These are phyloP conservation scores for Cryoendolithus antarcticus DNA, from an alignment of 2,329 filamentous ascomycete genomes.

Conservation along the genomic window DNA sequence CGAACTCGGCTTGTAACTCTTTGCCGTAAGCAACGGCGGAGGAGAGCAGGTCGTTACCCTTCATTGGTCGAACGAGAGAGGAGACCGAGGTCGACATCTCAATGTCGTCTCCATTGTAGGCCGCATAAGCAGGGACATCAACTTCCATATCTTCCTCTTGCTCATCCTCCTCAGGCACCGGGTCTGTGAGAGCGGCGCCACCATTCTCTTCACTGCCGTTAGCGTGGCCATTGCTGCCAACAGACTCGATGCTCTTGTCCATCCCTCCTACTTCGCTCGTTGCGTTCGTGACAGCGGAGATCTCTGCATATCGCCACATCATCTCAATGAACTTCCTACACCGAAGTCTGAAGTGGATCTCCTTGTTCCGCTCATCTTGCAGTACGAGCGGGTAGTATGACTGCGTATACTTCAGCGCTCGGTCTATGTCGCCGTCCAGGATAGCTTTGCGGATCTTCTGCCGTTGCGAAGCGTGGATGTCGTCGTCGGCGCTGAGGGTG, in stretches of 20 bases:
- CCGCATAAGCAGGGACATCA: no score
- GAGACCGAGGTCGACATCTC: slow-evolving; percentile 23
- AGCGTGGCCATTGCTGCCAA: slow-evolving; percentile 16
- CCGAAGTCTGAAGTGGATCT: slow-evolving; percentile 75
- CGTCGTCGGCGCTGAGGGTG: slow-evolving; percentile 33
- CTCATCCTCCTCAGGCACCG: slow-evolving; percentile 25
- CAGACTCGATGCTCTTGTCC: slow-evolving; percentile 5
- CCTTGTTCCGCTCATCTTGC: slow-evolving; percentile 51
- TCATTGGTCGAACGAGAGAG: slow-evolving; percentile 11
- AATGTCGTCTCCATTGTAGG: slow-evolving; percentile 17
- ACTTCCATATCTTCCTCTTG: no score
- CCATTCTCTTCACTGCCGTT: slow-evolving; percentile 3
- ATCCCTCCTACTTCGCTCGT: not conserved
- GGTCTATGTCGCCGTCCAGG: slow-evolving; percentile 83
- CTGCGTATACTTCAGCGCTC: slow-evolving; percentile 69
- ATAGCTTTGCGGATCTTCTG: slow-evolving; percentile 76
- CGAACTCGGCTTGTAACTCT: slow-evolving; percentile 65
- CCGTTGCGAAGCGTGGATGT: slow-evolving; percentile 73
- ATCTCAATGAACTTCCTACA: slow-evolving; percentile 95
- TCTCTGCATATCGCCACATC: slow-evolving; percentile 62
- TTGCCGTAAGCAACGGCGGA: slow-evolving; percentile 71
- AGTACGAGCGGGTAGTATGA: slow-evolving; percentile 71
- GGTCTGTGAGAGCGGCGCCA: slow-evolving; percentile 3
- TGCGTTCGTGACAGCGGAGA: slow-evolving; percentile 32
- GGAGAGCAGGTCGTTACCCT: slow-evolving; percentile 43